A percentile compares a stretch with the other conserved stretches of the same genome.
Conservation (phyloP, 331 rosid genomes). For the Spiraea crenata region DNA sequence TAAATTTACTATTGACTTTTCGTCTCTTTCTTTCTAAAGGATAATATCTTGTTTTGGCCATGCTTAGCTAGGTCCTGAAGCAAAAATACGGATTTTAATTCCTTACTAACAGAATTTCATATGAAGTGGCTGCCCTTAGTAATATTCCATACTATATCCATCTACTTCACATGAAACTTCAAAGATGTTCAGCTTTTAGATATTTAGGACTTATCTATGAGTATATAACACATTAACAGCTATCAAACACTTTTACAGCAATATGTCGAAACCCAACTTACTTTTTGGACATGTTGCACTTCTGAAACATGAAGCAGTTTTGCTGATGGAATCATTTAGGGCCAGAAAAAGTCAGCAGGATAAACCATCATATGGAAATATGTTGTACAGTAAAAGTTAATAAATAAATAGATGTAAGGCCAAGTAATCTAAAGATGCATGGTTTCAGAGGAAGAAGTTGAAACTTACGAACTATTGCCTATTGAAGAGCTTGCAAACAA, state of each 20-base stretch:
- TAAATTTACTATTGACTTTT: too few relatives aligned
- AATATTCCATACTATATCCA: too few relatives aligned
- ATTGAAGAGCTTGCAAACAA: conserved; percentile 57
- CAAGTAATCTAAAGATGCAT: not conserved
- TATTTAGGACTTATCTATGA: too few relatives aligned
- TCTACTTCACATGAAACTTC: too few relatives aligned
- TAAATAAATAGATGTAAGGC: not conserved
- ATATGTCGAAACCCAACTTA: conserved; percentile 40
- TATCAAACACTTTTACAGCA: not conserved
- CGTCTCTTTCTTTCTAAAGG: too few relatives aligned
- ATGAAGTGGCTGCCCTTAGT: too few relatives aligned
- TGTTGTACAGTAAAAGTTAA: not conserved
- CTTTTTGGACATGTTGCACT: conserved; percentile 43
- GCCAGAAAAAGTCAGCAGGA: conserved; percentile 23
- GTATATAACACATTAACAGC: not conserved
- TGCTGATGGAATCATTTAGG: conserved; percentile 33
- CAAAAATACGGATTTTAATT: too few relatives aligned
- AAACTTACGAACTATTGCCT: conserved; percentile 50
- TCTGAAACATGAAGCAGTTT: conserved; percentile 50
- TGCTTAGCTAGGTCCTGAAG: too few relatives aligned
- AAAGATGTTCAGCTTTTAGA: too few relatives aligned
- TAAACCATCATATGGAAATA: not conserved
- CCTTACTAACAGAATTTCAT: too few relatives aligned
- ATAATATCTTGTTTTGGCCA: too few relatives aligned
- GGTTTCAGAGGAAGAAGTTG: not conserved